Conservation (phyloP, 306 rosid species). For the Pterocarpus macrocarpus region DNA sequence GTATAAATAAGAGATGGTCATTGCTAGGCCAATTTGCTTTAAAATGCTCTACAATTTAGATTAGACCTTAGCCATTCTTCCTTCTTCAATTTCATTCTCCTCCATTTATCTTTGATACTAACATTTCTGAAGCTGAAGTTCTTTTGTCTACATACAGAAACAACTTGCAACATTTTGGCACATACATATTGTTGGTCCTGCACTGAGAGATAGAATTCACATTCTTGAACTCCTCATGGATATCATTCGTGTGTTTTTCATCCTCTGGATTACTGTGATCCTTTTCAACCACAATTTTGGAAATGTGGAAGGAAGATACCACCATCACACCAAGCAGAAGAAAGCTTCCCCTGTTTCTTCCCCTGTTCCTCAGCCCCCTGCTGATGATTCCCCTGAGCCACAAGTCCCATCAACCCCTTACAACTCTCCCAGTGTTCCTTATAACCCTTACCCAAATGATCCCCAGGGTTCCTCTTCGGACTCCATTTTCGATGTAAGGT, state of each 20-base stretch:
- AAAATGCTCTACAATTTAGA: constrained; percentile 17
- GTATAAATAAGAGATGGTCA: constrained; percentile 57
- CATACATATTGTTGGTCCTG: constrained; percentile 16
- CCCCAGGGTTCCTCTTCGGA: constrained; percentile 51
- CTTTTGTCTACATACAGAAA: constrained; percentile 48
- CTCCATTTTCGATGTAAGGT: constrained; percentile 68
- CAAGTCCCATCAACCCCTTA: constrained; percentile 45
- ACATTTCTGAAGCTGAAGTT: constrained; percentile 33
- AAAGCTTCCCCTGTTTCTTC: constrained; percentile 43
- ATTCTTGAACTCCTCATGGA: constrained; percentile 53
- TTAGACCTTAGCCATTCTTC: constrained; percentile 38
- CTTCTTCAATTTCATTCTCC: constrained; percentile 26
- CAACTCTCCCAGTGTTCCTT: constrained; percentile 54
- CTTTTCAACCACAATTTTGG: constrained; percentile 43
- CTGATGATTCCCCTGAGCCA: constrained; percentile 45
- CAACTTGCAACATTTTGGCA: constrained; percentile 48
- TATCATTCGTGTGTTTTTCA: constrained; percentile 39
- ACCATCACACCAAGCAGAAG: constrained; percentile 64
- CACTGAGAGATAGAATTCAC: neutral
- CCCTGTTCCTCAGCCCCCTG: constrained; percentile 31
- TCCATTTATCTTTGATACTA: constrained; percentile 25
- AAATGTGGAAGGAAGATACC: constrained; percentile 83
- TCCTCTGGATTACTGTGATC: constrained; percentile 49
- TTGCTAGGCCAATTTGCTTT: constrained; percentile 40
- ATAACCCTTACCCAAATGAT: constrained; percentile 69